Conservation (phyloP, 306 rosid species). For the Trichosanthes cucumerina region DNA sequence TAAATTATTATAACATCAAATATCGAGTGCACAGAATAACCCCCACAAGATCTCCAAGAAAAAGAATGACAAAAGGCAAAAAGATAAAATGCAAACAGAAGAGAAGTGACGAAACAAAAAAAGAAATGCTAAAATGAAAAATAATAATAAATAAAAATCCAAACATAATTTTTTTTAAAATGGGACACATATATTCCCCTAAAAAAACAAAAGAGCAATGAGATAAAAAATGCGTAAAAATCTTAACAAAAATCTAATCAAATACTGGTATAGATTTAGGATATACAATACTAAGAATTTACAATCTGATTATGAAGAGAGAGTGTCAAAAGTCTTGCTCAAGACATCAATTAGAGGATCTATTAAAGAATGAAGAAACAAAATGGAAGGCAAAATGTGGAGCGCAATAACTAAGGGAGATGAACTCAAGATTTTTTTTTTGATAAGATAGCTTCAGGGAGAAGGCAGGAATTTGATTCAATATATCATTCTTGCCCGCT, state of each 20-base stretch:
- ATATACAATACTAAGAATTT: not conserved
- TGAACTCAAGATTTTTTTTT: not conserved
- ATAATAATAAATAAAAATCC: not conserved
- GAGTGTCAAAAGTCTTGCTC: not conserved
- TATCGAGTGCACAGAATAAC: not conserved
- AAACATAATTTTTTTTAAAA: not conserved
- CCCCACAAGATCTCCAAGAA: conserved; percentile 4
- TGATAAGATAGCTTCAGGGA: not conserved
- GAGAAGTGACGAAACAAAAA: not conserved
- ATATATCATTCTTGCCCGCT: not conserved
- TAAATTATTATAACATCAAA: not conserved
- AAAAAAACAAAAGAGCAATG: not conserved
- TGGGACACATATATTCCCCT: not conserved
- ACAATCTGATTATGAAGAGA: not conserved
- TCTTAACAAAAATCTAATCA: not conserved
- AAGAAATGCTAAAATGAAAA: not conserved
- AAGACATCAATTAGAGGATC: not conserved
- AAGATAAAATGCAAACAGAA: not conserved
- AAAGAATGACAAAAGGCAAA: not conserved
- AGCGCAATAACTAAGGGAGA: not conserved
- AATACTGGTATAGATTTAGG: not conserved
- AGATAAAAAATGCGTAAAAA: not conserved
- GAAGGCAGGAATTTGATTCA: not conserved
- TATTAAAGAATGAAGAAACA: not conserved
- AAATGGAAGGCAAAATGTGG: not conserved